phyloP scores from a whole-genome alignment of 2,329 filamentous ascomycete species.

The Monilinia fructicola region DNA sequence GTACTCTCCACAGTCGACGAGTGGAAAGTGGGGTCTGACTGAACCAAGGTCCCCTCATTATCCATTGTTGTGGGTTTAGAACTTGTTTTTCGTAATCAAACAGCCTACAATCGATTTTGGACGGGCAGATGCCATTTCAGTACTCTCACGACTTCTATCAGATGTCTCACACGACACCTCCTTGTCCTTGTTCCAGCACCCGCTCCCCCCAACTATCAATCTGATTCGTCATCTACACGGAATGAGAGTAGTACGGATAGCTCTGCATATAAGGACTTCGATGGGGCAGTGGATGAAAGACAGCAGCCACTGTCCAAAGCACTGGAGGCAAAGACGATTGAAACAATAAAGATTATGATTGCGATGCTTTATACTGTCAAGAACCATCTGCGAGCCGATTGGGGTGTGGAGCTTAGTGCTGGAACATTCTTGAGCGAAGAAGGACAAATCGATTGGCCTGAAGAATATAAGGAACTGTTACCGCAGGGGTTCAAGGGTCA shows the following conservation, averaged over 20 bases:
- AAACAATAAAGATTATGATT: conserved; percentile 57
- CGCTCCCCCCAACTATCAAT: conserved; percentile 31
- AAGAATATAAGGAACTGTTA: conserved; percentile 52
- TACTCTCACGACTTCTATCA: conserved; percentile 55
- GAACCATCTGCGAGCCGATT: conserved; percentile 63
- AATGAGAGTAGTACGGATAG: conserved; percentile 19
- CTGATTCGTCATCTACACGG: conserved; percentile 30
- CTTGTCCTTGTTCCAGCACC: conserved; percentile 43
- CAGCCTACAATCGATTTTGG: conserved; percentile 48
- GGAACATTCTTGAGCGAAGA: conserved; percentile 38
- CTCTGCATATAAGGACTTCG: conserved; percentile 23
- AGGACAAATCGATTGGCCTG: conserved; percentile 40
- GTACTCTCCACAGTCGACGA: conserved; percentile 26
- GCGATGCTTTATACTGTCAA: conserved; percentile 64
- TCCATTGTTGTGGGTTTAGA: conserved; percentile 67
- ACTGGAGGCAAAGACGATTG: conserved; percentile 51
- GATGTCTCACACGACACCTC: conserved; percentile 58
- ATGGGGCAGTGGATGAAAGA: conserved; percentile 7
- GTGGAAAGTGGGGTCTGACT: not conserved
- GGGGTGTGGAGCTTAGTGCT: conserved; percentile 47
- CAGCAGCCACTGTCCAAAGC: conserved; percentile 27
- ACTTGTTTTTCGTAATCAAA: conserved; percentile 66
- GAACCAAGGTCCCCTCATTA: conserved; percentile 54
- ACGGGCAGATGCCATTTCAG: conserved; percentile 57
- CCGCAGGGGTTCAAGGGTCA: conserved; percentile 51